A percentile compares a stretch with the other conserved stretches of the same genome.
Conservation (phyloP, 148 eudicot genomes). For the Polygonum maritimum region DNA sequence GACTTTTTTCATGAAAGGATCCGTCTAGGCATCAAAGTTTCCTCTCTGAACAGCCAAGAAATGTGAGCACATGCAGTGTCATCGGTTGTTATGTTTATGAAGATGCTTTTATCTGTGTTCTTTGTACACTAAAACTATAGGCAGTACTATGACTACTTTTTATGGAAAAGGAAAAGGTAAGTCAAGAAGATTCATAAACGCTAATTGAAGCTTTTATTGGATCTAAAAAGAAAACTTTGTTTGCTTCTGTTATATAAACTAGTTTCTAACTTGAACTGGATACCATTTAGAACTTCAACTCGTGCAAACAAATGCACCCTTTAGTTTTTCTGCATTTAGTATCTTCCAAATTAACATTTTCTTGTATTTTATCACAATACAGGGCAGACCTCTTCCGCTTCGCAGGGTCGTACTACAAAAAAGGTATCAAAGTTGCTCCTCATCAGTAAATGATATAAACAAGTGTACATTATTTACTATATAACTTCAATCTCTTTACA, state of each 20-base stretch:
- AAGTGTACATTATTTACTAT: background rate
- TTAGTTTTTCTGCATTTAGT: background rate
- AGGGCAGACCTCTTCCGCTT: slow-evolving; percentile 53
- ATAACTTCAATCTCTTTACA: background rate
- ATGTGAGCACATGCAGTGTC: slow-evolving; percentile 42
- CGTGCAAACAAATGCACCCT: too few relatives aligned
- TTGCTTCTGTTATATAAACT: too few relatives aligned
- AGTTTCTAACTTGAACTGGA: too few relatives aligned
- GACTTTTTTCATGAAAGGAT: slow-evolving; percentile 39
- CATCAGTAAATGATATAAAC: background rate
- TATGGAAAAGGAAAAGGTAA: background rate
- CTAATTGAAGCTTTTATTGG: too few relatives aligned
- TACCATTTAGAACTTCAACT: too few relatives aligned
- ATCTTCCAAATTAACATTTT: background rate
- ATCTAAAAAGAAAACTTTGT: too few relatives aligned
- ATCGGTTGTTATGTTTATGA: background rate
- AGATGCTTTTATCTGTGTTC: background rate
- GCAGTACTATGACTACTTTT: background rate
- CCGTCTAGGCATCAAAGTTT: slow-evolving; percentile 59
- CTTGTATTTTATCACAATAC: slow-evolving; percentile 11
- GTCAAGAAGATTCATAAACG: background rate
- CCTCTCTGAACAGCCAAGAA: slow-evolving; percentile 45
- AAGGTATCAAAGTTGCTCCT: slow-evolving; percentile 35
- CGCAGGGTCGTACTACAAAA: slow-evolving; percentile 54
- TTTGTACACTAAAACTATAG: background rate